Evolutionary conservation across 768 basidiomycete genomes (phyloP), one percentile per base, ranked within the genome.

Genomic region (Podaxis sp.): DNA sequence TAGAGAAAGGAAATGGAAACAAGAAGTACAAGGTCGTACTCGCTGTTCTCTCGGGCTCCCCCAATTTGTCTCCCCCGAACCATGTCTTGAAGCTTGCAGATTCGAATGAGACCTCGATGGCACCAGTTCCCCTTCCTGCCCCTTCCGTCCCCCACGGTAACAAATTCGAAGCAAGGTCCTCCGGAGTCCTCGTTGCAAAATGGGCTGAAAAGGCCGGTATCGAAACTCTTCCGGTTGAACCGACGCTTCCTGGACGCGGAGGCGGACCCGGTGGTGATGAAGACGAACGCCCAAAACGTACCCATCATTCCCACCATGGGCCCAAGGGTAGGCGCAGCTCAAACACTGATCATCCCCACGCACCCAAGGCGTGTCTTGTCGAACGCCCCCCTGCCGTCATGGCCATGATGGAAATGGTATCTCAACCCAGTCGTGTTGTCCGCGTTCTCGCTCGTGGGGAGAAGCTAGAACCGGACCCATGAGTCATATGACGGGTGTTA

Each of bases 401-500:
- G 80, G 86, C 88, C 3, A 90, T 93, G 89, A 91, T 90, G 89
- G 88, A 88, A 65, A 83, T 84, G 72, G 81, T 90, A 8, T 78
- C 87, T 22, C 87, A 90, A 66, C 87, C 89, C 6, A 88, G 83
- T 72, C 88, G 85, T 65, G 87, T 90, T 65, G 86, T 93, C 37
- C 80, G 91, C 25, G 88, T 94, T 29, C 83, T 94, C 63, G 90
- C 92, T 1, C 85, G 92, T 12, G 92, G 92, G 36, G 92, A 94
- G 80, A 92, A 93, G 73, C 74, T 94, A 57, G 91, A 94, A 47
- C 77, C 79, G n/a, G 75, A 72, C 47, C 70, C 72, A 47, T 69
- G 59, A 69, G 22, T 29, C 13, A 43, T 25, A 40, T 47, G 54
- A 62, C 9, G 9, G 46, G 11, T 33, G 17, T 24, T 9, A 37